Conservation (phyloP, 306 rosid species). For the Vigna nakashimae region DNA sequence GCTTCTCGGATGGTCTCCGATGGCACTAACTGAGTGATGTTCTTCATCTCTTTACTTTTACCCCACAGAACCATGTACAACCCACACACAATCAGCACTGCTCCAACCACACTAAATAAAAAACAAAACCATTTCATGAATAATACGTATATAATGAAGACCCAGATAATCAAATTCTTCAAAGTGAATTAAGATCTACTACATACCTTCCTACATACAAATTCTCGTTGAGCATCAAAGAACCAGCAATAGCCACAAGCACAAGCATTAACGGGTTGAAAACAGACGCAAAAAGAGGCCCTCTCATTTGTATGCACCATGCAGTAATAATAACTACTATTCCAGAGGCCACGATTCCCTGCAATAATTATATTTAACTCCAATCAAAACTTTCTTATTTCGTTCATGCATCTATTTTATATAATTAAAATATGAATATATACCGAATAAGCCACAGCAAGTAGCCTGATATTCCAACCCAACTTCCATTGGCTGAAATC, state of each 20-base stretch:
- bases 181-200: not conserved
- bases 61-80: conserved; percentile 58
- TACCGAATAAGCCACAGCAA: conserved; percentile 59
- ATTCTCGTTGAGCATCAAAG: conserved; percentile 47
- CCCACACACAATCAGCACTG: conserved; percentile 51
- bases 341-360: conserved; percentile 54
- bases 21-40: conserved; percentile 37
- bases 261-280: conserved; percentile 53
- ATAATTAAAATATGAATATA: not conserved
- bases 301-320: conserved; percentile 54
- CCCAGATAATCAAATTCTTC: not conserved
- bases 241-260: conserved; percentile 46
- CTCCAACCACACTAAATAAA: conserved; percentile 37
- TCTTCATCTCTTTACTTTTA: conserved; percentile 47
- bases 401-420: not conserved
- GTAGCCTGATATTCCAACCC: conserved; percentile 78
- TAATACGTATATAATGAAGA: not conserved
- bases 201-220: conserved; percentile 50
- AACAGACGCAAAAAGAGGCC: conserved; percentile 53
- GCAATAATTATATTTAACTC: conserved; percentile 2
- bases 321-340: conserved; percentile 42
- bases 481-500: conserved; percentile 75
- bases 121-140: conserved; percentile 8
- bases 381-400: not conserved
- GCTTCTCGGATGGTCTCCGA: conserved; percentile 39